Percentiles rank a stretch among this genome's conserved stretches.
phyloP scores from a whole-genome alignment of 2,329 filamentous ascomycete genomes.

The Ascochyta pisi region DNA sequence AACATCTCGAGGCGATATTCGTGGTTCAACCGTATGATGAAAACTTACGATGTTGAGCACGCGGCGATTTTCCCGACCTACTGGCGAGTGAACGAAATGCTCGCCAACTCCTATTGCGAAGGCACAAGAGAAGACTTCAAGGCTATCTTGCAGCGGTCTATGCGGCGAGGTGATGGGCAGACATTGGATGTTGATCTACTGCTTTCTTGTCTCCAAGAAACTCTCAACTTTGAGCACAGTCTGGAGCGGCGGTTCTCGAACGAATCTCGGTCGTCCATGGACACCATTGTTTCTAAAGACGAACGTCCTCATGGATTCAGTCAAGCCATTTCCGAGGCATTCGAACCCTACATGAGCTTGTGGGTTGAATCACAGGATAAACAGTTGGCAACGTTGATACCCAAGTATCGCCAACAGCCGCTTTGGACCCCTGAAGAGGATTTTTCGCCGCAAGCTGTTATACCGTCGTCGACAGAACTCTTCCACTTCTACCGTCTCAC shows the following conservation, averaged over 20 bases:
- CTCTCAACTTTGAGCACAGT: constrained; percentile 93
- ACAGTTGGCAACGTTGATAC: constrained; percentile 81
- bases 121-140: constrained; percentile 96
- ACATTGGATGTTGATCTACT: constrained; percentile 89
- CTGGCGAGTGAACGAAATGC: constrained; percentile 89
- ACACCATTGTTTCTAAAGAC: constrained; percentile 82
- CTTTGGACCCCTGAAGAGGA: constrained; percentile 86
- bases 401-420: constrained; percentile 84
- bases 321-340: constrained; percentile 92
- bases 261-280: constrained; percentile 79
- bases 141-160: constrained; percentile 85
- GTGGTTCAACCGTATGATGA: constrained; percentile 96
- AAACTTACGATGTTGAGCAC: constrained; percentile 94
- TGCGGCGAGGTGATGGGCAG: constrained; percentile 77
- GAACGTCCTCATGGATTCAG: constrained; percentile 80
- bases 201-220: constrained; percentile 89
- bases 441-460: constrained; percentile 87
- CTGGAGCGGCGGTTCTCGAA: constrained; percentile 83
- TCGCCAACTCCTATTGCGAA: constrained; percentile 93
- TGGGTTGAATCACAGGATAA: constrained; percentile 98
- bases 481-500: constrained; percentile 97
- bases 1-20: constrained; percentile 95
- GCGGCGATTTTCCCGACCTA: constrained; percentile 81
- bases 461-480: constrained; percentile 91
- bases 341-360: constrained; percentile 93